Base-by-base conservation (phyloP, 768 basidiomycete species). In the Lentinula boryana region DNA sequence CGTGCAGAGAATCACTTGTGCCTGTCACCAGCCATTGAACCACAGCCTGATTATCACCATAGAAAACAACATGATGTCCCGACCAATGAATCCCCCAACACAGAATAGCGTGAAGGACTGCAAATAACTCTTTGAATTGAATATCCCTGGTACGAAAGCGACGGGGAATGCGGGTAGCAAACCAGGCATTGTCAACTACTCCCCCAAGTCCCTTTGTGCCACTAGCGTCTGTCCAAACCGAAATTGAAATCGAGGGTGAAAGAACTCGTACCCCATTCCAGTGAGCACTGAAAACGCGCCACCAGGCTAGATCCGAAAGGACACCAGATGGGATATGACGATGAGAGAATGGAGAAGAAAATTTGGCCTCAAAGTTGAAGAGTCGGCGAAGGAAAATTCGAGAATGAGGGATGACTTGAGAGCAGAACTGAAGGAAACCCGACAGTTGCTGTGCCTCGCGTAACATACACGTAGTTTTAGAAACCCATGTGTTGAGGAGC, bases 401-500 rank as follows among this genome's bases (percentile, higher is more conserved):
- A 0, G 70, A 70, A 10, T 43, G 54, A 0, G 73, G 75, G 33
- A 76, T 70, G 16, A 76, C 75, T 48, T 73, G 72, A 0, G 71
- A 70, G 1, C 64, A 53, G 57, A 78, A 78, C 48, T 72, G 69
- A 1, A 78, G 67, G 60, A 65, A 73, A 3, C 76, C 74, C 1
- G 63, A 64, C 1, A 76, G 68, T 43, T 71, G 65, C 60, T 76
- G 68, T 3, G 74, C 63, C 56, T 75, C 69, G 13, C 35, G 64
- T 0, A 72, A 67, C 8, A 67, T 63, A 48, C 65, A 68, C 5
- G 35, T 7, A 1, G 21, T n/a, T 36, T 67, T 67, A 5, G 15
- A n/a, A 0, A 48, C n/a, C 73, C 73, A 75, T 0, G 4, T 2
- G 9, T n/a, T 18, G 1, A 75, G 63, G 8, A 74, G 63, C 0